Evolutionary conservation across 176 grass and related monocot species (phyloP), one percentile per base, ranked within the genome.

Genomic region (Oryza coarctata): DNA sequence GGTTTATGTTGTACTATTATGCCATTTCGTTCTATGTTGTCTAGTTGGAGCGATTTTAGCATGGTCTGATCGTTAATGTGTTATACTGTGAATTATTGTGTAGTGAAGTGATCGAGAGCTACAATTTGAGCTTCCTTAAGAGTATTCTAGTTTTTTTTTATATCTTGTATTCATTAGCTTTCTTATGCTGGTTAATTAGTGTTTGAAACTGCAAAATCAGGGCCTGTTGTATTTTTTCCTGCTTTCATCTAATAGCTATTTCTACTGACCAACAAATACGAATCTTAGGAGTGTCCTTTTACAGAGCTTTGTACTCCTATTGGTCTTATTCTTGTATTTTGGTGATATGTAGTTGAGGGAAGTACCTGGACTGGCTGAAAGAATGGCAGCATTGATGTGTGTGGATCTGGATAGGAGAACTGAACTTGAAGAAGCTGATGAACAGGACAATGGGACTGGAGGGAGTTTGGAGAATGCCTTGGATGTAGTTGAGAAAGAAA

Each of bases 311-410:
- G 0, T 45, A 22, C 6, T 78, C 6, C 80, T 47, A 31, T 44
- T 63, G 41, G 41, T 83, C 61, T 71, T 28, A 70, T 50, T 20
- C 65, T 65, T 70, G 15, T 14, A 12, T 88, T 33, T 74, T 40
- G 68, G 27, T 83, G 29, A 67, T 78, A 55, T 92, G 80, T 63
- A 98, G 95, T 76, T 98, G 76, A 80, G 78, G 62, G 95, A 98
- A 55, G 92, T 98, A 18, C 92, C 90, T 30, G 92, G 90, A 73
- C 76, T 98, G 77, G 95, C 90, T 0, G 90, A 98, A 82, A 89
- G 95, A 69, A 98, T 98, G 88, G 81, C 90, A 13, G 90, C 92
- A 9, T 65, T 98, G 84, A 98, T 98, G 95, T 98, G 90, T 61
- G 92, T 98, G 4, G 95, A 94, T 82, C 79, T 94, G 57, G 95